Conservation (phyloP, 495 filamentous ascomycete genomes). For the Penicillium atrosanguineum region DNA sequence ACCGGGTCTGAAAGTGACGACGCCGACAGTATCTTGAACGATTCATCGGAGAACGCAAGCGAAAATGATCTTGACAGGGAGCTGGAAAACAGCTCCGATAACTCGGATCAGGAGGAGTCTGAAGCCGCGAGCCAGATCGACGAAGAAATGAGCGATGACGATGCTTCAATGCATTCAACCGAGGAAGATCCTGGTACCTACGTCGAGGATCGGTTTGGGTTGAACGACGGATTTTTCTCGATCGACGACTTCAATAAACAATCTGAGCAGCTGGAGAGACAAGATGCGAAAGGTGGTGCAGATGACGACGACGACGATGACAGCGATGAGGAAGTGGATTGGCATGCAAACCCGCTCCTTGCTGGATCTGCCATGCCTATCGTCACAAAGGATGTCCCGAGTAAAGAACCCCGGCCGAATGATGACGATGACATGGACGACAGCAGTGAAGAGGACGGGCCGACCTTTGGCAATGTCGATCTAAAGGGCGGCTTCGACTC, state of each 20-base stretch:
- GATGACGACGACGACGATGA: conserved; percentile 58
- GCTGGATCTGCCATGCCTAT: conserved; percentile 16
- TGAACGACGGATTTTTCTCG: conserved; percentile 97
- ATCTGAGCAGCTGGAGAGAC: conserved; percentile 78
- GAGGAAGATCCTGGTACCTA: conserved; percentile 45
- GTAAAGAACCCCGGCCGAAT: conserved; percentile 9
- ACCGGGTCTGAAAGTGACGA: conserved; percentile 36
- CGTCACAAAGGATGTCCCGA: conserved; percentile 14
- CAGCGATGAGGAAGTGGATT: conserved; percentile 83
- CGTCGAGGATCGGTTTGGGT: conserved; percentile 58
- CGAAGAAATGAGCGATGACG: conserved; percentile 25
- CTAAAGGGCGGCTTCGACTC: conserved; percentile 48
- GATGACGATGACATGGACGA: conserved; percentile 45
- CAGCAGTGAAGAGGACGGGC: conserved; percentile 66
- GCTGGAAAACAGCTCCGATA: conserved; percentile 9
- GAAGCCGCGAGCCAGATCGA: conserved; percentile 16
- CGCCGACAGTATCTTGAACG: conserved; percentile 35
- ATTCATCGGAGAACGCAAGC: conserved; percentile 30
- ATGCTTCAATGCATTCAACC: conserved; percentile 8
- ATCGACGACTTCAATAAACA: conserved; percentile 97
- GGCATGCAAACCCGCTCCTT: conserved; percentile 68
- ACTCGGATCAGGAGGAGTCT: conserved; percentile 7
- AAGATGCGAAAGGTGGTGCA: conserved; percentile 68
- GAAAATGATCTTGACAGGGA: conserved; percentile 36
- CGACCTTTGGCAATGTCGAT: conserved; percentile 71